Conservation (phyloP, 164 flowering plant genomes). For the Nelumbo lutea region DNA sequence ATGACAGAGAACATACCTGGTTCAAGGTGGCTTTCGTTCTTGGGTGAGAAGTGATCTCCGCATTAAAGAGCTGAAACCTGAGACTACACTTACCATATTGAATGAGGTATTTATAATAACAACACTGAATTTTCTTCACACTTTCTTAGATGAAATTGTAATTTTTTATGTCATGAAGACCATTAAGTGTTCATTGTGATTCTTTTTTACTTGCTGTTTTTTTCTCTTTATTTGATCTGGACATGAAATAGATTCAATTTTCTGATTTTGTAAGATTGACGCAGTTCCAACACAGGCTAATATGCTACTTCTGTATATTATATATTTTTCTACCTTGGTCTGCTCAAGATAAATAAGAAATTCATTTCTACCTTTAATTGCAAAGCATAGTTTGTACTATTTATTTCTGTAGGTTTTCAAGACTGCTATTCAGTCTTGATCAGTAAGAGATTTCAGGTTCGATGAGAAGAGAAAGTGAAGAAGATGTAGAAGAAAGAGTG, state of each 20-base stretch:
- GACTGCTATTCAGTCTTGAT: too few relatives aligned
- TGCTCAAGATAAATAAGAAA: background rate
- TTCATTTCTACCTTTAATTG: too few relatives aligned
- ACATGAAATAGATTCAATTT: too few relatives aligned
- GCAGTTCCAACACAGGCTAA: background rate
- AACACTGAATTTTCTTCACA: background rate
- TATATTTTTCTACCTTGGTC: background rate
- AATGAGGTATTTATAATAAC: conserved; percentile 51
- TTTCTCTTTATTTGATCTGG: background rate
- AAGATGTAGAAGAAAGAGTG: too few relatives aligned
- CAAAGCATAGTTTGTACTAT: too few relatives aligned
- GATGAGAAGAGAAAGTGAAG: too few relatives aligned
- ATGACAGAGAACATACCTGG: conserved; percentile 63
- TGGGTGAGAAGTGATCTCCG: conserved; percentile 86
- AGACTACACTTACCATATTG: conserved; percentile 73
- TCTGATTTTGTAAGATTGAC: background rate
- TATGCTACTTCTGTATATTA: background rate
- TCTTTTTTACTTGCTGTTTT: background rate
- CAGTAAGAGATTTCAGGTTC: too few relatives aligned
- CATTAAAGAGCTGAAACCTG: conserved; percentile 74
- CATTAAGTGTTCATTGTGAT: background rate
- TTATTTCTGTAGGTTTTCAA: too few relatives aligned
- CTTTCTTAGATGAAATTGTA: background rate
- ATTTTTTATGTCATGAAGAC: background rate
- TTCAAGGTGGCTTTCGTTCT: conserved; percentile 81